A percentile compares a stretch with the other conserved stretches of the same genome.
phyloP scores from a whole-genome alignment of 805 yeast species.

The Martiniozyma abietophila region DNA sequence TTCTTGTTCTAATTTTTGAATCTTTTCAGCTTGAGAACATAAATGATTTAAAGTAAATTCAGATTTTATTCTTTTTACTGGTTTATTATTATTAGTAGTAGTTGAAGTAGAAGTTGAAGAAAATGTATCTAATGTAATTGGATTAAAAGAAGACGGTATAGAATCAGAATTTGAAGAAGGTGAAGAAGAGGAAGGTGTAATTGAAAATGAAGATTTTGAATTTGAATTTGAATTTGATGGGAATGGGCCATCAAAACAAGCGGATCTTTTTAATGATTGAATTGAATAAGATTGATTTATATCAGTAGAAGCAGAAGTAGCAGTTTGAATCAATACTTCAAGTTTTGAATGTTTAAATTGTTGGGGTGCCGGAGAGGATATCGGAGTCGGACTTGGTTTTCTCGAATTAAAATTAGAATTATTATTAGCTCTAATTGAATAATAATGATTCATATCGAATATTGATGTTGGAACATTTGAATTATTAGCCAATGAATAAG shows the following conservation, averaged over 20 bases:
- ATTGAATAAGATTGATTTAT: constrained; percentile 3
- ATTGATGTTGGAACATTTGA: constrained; percentile 20
- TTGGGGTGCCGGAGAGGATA: neutral
- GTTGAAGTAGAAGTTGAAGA: too few species aligned
- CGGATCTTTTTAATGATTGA: neutral
- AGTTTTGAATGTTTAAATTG: constrained; percentile 17
- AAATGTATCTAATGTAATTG: neutral
- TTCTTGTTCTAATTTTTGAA: constrained; percentile 1
- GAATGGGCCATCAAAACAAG: neutral
- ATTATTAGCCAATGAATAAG: constrained; percentile 23
- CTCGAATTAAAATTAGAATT: neutral
- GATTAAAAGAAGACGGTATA: neutral
- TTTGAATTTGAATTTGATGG: neutral
- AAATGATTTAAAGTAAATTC: constrained; percentile 4
- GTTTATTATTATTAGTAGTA: too few species aligned
- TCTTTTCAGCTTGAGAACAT: constrained; percentile 6
- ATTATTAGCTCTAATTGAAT: constrained; percentile 1
- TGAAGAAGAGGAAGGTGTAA: constrained; percentile 1
- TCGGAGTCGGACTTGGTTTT: neutral
- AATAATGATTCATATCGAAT: constrained; percentile 16
- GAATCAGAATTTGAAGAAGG: constrained; percentile 1
- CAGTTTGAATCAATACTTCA: constrained; percentile 25
- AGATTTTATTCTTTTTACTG: too few species aligned
- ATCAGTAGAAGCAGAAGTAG: constrained; percentile 15
- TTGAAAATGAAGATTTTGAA: neutral